Conservation (phyloP, 345 rosid genomes). For the Gossypium arboreum region DNA sequence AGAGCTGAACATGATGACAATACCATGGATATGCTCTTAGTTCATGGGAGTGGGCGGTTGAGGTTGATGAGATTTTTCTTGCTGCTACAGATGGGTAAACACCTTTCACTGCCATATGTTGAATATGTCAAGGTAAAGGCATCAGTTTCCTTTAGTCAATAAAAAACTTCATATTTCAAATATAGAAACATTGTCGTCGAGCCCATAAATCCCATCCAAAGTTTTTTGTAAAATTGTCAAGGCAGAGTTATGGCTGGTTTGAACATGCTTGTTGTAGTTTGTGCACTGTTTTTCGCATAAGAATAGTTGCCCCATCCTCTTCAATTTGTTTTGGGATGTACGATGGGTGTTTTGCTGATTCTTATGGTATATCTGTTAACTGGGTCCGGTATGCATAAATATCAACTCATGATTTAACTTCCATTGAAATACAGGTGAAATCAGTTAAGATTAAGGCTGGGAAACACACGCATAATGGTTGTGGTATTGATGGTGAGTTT, state of each 20-base stretch:
- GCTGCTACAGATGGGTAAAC: slow-evolving; percentile 82
- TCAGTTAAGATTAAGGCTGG: slow-evolving; percentile 84
- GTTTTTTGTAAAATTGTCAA: not conserved
- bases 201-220: not conserved
- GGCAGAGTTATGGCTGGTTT: not conserved
- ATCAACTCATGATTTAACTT: not conserved
- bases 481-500: slow-evolving; percentile 94
- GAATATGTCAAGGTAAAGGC: slow-evolving; percentile 83
- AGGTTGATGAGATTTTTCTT: slow-evolving; percentile 79
- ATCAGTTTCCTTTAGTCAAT: not conserved
- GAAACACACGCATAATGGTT: slow-evolving; percentile 71
- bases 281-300: not conserved
- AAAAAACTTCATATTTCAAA: not conserved
- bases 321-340: not conserved
- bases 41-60: slow-evolving; percentile 87
- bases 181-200: not conserved
- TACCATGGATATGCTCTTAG: slow-evolving; percentile 82
- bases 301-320: not conserved
- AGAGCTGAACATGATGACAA: slow-evolving; percentile 84
- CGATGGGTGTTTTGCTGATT: not conserved
- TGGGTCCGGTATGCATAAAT: not conserved
- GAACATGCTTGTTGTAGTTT: not conserved
- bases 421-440: slow-evolving; percentile 55
- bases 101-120: slow-evolving; percentile 88
- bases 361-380: not conserved